Evolutionary conservation across 495 filamentous ascomycete genomes (phyloP).

Genomic region (Podospora tetraspora): DNA sequence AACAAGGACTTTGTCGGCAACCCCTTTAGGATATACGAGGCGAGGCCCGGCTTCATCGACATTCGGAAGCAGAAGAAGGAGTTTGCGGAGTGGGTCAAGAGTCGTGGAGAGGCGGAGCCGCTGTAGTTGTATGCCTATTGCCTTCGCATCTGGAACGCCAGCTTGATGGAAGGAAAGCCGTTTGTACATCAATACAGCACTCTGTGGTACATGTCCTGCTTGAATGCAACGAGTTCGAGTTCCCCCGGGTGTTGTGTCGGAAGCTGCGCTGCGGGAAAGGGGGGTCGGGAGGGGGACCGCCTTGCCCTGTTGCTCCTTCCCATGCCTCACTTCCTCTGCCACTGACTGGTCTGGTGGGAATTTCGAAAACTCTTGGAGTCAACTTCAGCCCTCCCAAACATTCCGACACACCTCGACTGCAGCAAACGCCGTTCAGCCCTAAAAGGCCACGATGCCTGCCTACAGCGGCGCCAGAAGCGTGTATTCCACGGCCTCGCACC

Average conservation of each 20-base stretch:
- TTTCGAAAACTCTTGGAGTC: background rate
- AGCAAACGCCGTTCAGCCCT: background rate
- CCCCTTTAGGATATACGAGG: slow-evolving; percentile 43
- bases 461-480: slow-evolving; percentile 18
- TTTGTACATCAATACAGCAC: background rate
- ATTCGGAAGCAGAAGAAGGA: slow-evolving; percentile 66
- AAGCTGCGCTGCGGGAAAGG: background rate
- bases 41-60: slow-evolving; percentile 45
- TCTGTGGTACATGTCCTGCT: background rate
- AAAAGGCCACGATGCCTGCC: slow-evolving; percentile 13
- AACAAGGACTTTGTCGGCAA: slow-evolving; percentile 50
- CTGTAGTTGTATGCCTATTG: background rate
- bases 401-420: background rate
- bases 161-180: background rate
- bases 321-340: background rate
- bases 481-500: slow-evolving; percentile 22
- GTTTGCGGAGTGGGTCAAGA: slow-evolving; percentile 68
- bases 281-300: background rate
- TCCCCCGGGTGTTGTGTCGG: background rate
- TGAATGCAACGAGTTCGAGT: background rate
- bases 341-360: background rate
- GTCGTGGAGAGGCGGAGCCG: slow-evolving; percentile 8
- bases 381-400: background rate
- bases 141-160: background rate
- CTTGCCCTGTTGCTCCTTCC: background rate